These are phyloP conservation scores for Spathaspora boniae DNA, from an alignment of 805 yeast genomes.

Conservation along the genomic window DNA sequence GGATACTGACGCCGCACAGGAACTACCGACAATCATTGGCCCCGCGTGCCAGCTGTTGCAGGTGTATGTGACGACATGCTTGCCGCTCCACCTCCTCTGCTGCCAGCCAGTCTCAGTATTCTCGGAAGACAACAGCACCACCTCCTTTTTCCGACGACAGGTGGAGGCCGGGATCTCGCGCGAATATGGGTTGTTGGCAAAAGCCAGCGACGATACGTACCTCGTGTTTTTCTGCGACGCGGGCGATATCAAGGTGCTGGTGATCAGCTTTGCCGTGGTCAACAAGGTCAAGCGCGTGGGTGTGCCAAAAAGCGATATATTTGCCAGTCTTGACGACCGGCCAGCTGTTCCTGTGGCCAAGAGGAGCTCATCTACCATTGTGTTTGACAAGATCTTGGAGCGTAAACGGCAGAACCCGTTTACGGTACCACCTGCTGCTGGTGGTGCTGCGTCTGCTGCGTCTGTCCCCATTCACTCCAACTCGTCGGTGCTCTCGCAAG, in stretches of 20 bases:
- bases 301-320: background rate
- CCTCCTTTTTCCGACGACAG: slow-evolving; percentile 16
- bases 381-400: slow-evolving; percentile 35
- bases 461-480: slow-evolving; percentile 11
- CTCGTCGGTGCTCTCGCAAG: slow-evolving; percentile 18
- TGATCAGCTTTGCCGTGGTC: slow-evolving; percentile 4
- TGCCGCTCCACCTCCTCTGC: slow-evolving; percentile 24
- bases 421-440: slow-evolving; percentile 10
- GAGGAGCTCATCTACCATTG: background rate
- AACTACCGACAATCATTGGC: slow-evolving; percentile 1
- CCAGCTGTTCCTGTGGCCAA: too few species aligned
- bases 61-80: slow-evolving; percentile 14
- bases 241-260: slow-evolving; percentile 4
- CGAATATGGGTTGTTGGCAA: slow-evolving; percentile 19
- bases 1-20: background rate
- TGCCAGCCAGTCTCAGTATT: slow-evolving; percentile 19
- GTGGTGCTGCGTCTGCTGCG: too few species aligned
- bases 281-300: slow-evolving; percentile 5
- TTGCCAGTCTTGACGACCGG: slow-evolving; percentile 2
- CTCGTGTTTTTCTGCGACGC: slow-evolving; percentile 23
- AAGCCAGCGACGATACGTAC: slow-evolving; percentile 13
- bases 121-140: slow-evolving; percentile 16
- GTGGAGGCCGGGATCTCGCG: slow-evolving; percentile 13
- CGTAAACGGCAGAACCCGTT: slow-evolving; percentile 22
- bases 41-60: slow-evolving; percentile 5